Conservation (phyloP, 805 yeast genomes). For the Yueomyces sinensis region DNA sequence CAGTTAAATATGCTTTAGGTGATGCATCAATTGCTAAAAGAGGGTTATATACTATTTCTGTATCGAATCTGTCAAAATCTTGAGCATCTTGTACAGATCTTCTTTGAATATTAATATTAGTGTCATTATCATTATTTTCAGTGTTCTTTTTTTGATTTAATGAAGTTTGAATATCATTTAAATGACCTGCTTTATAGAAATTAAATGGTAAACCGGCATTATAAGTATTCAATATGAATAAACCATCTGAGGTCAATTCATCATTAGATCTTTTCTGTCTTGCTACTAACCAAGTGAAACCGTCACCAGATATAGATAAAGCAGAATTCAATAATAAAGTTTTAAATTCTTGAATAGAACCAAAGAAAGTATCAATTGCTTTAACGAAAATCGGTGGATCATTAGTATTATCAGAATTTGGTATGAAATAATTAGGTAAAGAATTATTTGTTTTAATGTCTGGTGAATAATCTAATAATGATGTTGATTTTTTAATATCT, state of each 20-base stretch:
- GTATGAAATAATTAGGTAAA: not conserved
- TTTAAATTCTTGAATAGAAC: conserved; percentile 64
- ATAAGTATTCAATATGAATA: conserved; percentile 72
- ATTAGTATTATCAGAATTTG: conserved; percentile 12
- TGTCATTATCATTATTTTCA: conserved; percentile 10
- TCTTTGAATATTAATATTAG: not conserved
- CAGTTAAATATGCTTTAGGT: conserved; percentile 54
- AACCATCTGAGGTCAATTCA: conserved; percentile 27
- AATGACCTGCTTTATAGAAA: conserved; percentile 35
- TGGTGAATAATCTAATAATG: not conserved
- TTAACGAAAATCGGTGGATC: conserved; percentile 24
- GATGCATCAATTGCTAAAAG: conserved; percentile 60
- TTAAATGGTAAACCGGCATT: conserved; percentile 79
- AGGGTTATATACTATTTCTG: conserved; percentile 30
- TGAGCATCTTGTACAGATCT: not conserved
- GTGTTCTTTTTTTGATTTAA: not conserved
- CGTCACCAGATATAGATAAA: conserved; percentile 69
- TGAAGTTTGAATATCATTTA: conserved; percentile 10
- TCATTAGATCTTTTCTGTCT: conserved; percentile 15
- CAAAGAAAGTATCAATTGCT: conserved; percentile 53
- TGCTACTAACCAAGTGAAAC: conserved; percentile 82
- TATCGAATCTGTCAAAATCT: not conserved
- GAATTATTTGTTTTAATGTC: conserved; percentile 1
- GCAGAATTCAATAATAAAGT: conserved; percentile 60
- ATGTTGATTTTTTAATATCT: too few relatives aligned